Conservation (phyloP, 495 filamentous ascomycete genomes). For the Bombardia bombarda region DNA sequence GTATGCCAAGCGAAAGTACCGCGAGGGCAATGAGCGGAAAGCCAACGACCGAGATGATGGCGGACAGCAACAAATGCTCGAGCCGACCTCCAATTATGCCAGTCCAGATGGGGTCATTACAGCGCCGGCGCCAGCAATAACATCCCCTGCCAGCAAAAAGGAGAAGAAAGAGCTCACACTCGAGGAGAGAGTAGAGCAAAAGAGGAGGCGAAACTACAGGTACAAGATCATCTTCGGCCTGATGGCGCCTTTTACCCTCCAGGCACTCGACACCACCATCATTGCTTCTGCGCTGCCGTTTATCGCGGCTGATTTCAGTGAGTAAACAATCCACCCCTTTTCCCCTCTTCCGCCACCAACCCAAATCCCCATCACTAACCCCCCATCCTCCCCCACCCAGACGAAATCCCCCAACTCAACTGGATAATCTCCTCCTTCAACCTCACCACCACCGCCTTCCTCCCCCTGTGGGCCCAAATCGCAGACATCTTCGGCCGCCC, state of each 20-base stretch:
- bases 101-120: too few relatives aligned
- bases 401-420: conserved; percentile 47
- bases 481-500: conserved; percentile 51
- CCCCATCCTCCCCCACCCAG: conserved; percentile 18
- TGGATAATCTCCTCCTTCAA: conserved; percentile 59
- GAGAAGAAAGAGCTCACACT: neutral
- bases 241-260: conserved; percentile 42
- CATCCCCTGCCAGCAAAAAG: neutral
- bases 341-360: neutral
- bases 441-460: conserved; percentile 52
- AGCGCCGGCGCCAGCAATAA: too few relatives aligned
- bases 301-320: conserved; percentile 53
- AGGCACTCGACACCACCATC: conserved; percentile 51
- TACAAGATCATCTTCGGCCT: conserved; percentile 47
- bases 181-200: conserved; percentile 12
- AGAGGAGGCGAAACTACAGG: conserved; percentile 28
- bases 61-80: neutral
- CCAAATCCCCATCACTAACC: neutral
- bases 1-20: conserved; percentile 12
- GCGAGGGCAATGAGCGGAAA: conserved; percentile 3
- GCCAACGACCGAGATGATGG: neutral
- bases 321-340: conserved; percentile 6
- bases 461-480: conserved; percentile 53
- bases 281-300: conserved; percentile 51
- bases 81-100: neutral